Evolutionary conservation across 768 basidiomycete genomes (phyloP), one percentile per base, ranked within the genome.

Genomic region (Hirschioporus abietinus): DNA sequence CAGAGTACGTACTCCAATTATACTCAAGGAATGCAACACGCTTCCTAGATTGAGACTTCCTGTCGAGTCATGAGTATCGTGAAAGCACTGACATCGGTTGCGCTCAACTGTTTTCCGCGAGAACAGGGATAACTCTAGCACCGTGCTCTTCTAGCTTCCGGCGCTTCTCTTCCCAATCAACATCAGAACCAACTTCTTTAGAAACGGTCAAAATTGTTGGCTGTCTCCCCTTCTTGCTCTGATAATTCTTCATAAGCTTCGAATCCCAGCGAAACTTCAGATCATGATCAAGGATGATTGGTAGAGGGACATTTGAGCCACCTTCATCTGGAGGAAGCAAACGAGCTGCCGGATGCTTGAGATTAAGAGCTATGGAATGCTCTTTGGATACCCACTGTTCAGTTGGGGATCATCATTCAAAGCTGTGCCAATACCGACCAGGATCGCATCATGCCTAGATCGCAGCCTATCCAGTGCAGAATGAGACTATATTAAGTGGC

Each of bases 321-420:
- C 27, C 36, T 5, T 66, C 30, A 5, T 60, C 66, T 0, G 69
- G 76, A 7, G 76, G 75, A 1, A 72, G 67, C 15, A 72, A 59
- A 64, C 75, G 67, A 62, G 74, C 66, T 70, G 66, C 76, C 17
- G 58, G 52, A 25, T 65, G 35, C 20, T 61, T 25, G 86, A 91
- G 80, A 73, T 83, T 81, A 30, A 86, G 86, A 62, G 84, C 89
- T 90, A 57, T 10, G 58, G 24, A 58, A 30, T 66, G 26, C 18
- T 57, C 63, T 35, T 25, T 24, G 30, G 34, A 35, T 35, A 74
- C 87, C 70, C 71, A 93, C 96, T 87, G 71, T 96, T 96, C n/a
- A 99, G 81, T 72, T 97, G 92, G 4, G 96, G 96, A 74, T 99
- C 84, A 72, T 99, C 96, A 68, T 94, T 93, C 60, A 94, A 77